Evolutionary conservation across 306 rosid genomes (phyloP).

Genomic region (Quercus bicolor): DNA sequence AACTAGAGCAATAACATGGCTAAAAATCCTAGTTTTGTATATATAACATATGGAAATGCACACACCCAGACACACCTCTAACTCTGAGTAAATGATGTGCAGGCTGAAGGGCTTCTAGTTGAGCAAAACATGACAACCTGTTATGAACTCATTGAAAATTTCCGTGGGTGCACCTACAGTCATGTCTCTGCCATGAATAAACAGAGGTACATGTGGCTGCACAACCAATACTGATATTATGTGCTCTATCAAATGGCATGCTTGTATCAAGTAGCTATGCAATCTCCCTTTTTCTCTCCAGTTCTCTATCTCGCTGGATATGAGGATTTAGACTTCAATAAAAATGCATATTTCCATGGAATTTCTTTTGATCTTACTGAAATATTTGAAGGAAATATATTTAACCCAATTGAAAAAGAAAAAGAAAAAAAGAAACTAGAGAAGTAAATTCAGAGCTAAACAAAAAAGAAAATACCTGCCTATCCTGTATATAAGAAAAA

Average conservation of each 20-base stretch:
- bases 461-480: too few relatives aligned
- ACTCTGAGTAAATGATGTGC: constrained; percentile 17
- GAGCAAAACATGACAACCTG: constrained; percentile 54
- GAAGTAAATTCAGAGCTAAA: too few relatives aligned
- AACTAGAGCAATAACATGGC: not conserved
- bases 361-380: too few relatives aligned
- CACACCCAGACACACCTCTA: not conserved
- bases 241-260: not conserved
- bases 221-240: not conserved
- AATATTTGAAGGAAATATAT: too few relatives aligned
- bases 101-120: constrained; percentile 56
- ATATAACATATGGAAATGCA: not conserved
- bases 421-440: too few relatives aligned
- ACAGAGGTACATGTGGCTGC: constrained; percentile 44
- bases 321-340: too few relatives aligned
- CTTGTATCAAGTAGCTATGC: too few relatives aligned
- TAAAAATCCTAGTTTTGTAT: not conserved
- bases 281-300: too few relatives aligned
- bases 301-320: too few relatives aligned
- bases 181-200: constrained; percentile 50
- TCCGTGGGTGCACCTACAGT: constrained; percentile 42
- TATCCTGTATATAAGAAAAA: too few relatives aligned
- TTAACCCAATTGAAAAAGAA: too few relatives aligned
- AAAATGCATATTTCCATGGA: too few relatives aligned
- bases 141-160: constrained; percentile 51